These are phyloP conservation scores for Xylaria telfairii DNA, from an alignment of 495 filamentous ascomycete species.

Conservation along the genomic window DNA sequence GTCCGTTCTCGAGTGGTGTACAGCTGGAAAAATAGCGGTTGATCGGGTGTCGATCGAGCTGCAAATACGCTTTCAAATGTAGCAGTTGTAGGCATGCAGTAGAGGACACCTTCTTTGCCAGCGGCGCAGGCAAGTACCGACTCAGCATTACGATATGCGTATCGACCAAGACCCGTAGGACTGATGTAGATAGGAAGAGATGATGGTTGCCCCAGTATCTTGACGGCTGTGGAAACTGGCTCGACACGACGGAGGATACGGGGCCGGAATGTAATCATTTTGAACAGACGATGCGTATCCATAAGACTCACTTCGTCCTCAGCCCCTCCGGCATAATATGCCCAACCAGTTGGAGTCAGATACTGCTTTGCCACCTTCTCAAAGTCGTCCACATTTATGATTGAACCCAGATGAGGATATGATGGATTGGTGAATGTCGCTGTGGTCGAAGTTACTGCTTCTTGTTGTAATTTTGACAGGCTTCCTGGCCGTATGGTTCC, in stretches of 20 bases:
- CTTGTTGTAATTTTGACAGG: neutral
- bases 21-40: conserved; percentile 69
- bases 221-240: conserved; percentile 56
- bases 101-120: conserved; percentile 42
- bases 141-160: conserved; percentile 69
- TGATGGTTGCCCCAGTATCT: conserved; percentile 62
- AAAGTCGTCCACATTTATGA: conserved; percentile 73
- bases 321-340: conserved; percentile 75
- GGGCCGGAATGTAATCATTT: conserved; percentile 70
- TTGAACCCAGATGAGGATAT: conserved; percentile 64
- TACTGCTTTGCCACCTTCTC: conserved; percentile 64
- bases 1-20: conserved; percentile 72
- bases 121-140: conserved; percentile 63
- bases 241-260: conserved; percentile 68
- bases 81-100: conserved; percentile 68
- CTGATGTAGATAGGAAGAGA: conserved; percentile 66
- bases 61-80: conserved; percentile 37
- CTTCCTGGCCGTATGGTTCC: neutral
- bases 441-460: neutral
- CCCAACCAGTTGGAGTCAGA: conserved; percentile 70
- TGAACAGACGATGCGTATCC: conserved; percentile 54
- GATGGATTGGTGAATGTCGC: neutral
- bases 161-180: conserved; percentile 69
- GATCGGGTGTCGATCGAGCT: neutral
- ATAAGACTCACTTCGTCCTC: conserved; percentile 67